phyloP scores from a whole-genome alignment of 2,329 filamentous ascomycete species.

The Penicillium sp. region DNA sequence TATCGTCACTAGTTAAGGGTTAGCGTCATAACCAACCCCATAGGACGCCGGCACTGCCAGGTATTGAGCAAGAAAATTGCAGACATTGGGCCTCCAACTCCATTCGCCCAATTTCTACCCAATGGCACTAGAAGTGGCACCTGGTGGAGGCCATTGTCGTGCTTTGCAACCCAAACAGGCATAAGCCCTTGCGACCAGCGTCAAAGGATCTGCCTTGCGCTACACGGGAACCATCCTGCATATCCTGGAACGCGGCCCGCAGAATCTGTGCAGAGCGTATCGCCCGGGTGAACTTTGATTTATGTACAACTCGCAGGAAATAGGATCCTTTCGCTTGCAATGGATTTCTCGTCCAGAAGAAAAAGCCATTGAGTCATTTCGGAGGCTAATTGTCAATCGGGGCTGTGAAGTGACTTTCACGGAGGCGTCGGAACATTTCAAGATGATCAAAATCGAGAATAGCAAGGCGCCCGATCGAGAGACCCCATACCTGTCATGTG shows the following conservation, averaged over 20 bases:
- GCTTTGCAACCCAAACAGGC: slow-evolving; percentile 4
- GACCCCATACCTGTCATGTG: slow-evolving; percentile 2
- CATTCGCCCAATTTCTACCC: not conserved
- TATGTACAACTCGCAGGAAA: not conserved
- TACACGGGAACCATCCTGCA: slow-evolving; percentile 10
- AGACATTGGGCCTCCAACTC: not conserved
- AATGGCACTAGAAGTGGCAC: slow-evolving; percentile 1
- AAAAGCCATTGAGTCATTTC: not conserved
- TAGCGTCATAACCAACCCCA: not conserved
- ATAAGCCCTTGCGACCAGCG: slow-evolving; percentile 13
- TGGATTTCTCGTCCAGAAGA: not conserved
- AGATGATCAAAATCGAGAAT: not conserved
- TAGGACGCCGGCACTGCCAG: not conserved
- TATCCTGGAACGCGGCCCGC: slow-evolving; percentile 23
- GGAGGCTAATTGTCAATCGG: not conserved
- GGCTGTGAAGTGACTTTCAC: not conserved
- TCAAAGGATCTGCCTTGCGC: slow-evolving; percentile 12
- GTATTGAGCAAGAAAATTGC: not conserved
- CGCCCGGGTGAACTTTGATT: slow-evolving; percentile 7
- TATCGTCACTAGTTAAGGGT: not conserved
- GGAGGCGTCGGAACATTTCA: not conserved
- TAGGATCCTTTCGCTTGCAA: not conserved
- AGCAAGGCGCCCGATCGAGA: not conserved
- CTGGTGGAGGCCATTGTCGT: not conserved
- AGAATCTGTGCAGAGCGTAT: slow-evolving; percentile 18